Conservation (phyloP, 1,284 basidiomycete species). For the Cryptococcus deneoformans region DNA sequence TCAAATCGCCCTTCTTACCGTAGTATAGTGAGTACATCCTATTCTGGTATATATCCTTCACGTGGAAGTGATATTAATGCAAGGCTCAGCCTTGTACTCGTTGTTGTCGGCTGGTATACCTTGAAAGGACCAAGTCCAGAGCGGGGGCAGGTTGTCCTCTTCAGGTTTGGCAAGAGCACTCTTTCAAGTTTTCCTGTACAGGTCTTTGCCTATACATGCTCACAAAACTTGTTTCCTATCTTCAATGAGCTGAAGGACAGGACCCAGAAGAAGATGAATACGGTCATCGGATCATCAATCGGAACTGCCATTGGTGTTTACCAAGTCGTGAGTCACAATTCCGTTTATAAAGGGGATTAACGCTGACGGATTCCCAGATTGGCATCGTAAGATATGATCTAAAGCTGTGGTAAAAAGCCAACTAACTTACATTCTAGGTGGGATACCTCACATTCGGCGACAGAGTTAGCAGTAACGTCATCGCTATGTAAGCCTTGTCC, state of each 20-base stretch:
- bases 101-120: slow-evolving; percentile 54
- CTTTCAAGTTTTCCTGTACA: slow-evolving; percentile 72
- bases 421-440: slow-evolving; percentile 18
- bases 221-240: slow-evolving; percentile 75
- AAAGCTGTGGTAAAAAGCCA: neutral
- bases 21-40: slow-evolving; percentile 56
- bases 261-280: slow-evolving; percentile 77
- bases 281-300: slow-evolving; percentile 81
- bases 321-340: slow-evolving; percentile 52
- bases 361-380: slow-evolving; percentile 3
- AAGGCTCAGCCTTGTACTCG: slow-evolving; percentile 71
- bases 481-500: slow-evolving; percentile 61
- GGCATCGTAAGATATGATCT: neutral
- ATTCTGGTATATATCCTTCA: neutral
- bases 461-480: slow-evolving; percentile 84
- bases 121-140: slow-evolving; percentile 40
- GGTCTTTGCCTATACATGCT: slow-evolving; percentile 89
- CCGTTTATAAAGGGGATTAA: slow-evolving; percentile 12
- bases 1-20: slow-evolving; percentile 48
- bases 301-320: slow-evolving; percentile 74
- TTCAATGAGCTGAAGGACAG: slow-evolving; percentile 89
- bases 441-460: slow-evolving; percentile 96
- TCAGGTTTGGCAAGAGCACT: slow-evolving; percentile 39
- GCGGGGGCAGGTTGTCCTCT: slow-evolving; percentile 41
- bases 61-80: neutral